Base-by-base conservation (phyloP, 1,284 basidiomycete genomes). In the Boletus smithii region DNA sequence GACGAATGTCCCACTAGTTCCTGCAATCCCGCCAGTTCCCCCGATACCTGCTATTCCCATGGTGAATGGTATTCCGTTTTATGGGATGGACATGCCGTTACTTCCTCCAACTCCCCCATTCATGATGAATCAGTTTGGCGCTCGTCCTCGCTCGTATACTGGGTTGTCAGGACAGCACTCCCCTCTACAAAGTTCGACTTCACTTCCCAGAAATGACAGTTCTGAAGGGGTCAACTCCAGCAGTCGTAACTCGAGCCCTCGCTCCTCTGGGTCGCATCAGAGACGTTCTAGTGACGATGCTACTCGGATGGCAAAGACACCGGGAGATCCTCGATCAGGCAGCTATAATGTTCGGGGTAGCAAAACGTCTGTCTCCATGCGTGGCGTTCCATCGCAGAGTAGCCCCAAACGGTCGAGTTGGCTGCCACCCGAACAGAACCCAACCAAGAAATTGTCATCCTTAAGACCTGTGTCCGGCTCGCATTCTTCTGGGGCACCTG, bases 41-140 rank as follows among this genome's bases (percentile, higher is more conserved):
- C 49, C 53, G 3, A 53, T 61, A 39, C 68, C 63, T 20, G 17
- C 18, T n/a, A 35, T 56, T 37, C 53, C 65, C 14, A 56, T 47
- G 41, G 59, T 72, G 53, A 59, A 60, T 22, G 58, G 65, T 34
- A 53, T 69, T 34, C 67, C 69, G 42, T 60, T 69, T 30, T 71
- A 67, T 47, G 65, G 64, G 54, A 62, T 74, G 62, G 76, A 80
- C 41, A 78, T 79, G 75, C 83, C 85, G 10, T 69, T 88, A 10
- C 71, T 88, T 29, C 85, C 85, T n/a, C 85, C 85, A 2, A 73
- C 79, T 1, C 77, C 85, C 23, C 84, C 85, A 13, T 88, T 88
- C 65, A 86, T 88, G 82, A 74, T 82, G 68, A 78, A 79, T 52
- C 74, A 80, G 42, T 70, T 66, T 33, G 68, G 69, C n/a, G 18